Evolutionary conservation across 768 basidiomycete genomes (phyloP), one percentile per base, ranked within the genome.

Genomic region (Mrakia blollopis): DNA sequence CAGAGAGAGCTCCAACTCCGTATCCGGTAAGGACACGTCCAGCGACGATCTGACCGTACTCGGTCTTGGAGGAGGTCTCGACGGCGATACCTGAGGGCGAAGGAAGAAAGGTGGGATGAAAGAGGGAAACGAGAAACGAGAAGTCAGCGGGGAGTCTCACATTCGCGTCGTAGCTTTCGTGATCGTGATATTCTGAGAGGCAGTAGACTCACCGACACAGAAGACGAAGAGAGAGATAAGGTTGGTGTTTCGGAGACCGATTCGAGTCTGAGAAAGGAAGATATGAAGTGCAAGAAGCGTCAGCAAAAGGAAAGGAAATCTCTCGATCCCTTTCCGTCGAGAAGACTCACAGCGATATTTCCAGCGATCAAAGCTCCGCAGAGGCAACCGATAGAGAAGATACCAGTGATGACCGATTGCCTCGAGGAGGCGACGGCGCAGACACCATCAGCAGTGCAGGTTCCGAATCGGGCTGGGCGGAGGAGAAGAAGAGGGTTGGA

Each of bases 331-430:
- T 37, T 23, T 37, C 9, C 21, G 6, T 67, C 4, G n/a, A n/a
- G n/a, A n/a, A 1, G 3, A 68, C 71, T n/a, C 30, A 72, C 71
- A 57, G 71, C 71, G 37, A 77, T 67, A 30, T 50, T 57, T 18
- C 76, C 76, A 14, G 76, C 71, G 39, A 63, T 67, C 57, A 77
- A 65, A 28, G 76, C 76, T 21, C 76, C 76, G 63, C 68, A 41
- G 69, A 78, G 73, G 41, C 72, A 78, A 23, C 77, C 73, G 68
- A 78, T 67, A 5, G 77, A 78, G 77, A 78, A 78, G 73, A 78
- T 78, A 74, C 77, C 77, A 25, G 73, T 78, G 77, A 78, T 78
- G 60, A 78, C 50, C 14, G 73, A 74, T 73, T 78, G 77, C 52
- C 77, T 54, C 41, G 0, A 1, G 25, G 73, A 67, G 44, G 72